Conservation (phyloP, 2,329 filamentous ascomycete genomes). For the Ascochyta viciae-villosae region DNA sequence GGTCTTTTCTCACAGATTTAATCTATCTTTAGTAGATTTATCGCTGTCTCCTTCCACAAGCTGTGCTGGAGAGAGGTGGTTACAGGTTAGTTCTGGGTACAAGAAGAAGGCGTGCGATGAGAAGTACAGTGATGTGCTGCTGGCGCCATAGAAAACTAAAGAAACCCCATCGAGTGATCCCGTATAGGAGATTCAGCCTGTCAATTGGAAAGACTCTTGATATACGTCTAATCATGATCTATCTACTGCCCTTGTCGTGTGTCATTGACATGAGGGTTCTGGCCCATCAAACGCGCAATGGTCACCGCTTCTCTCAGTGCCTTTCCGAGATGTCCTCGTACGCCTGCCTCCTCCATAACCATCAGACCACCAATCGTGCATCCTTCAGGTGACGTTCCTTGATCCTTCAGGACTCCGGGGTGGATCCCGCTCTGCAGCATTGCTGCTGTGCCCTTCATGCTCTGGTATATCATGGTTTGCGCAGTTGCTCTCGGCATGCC, state of each 20-base stretch:
- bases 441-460: constrained; percentile 39
- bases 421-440: constrained; percentile 42
- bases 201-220: too few species aligned
- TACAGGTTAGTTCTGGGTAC: too few species aligned
- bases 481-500: constrained; percentile 35
- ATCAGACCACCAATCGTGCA: constrained; percentile 46
- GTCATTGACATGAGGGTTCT: constrained; percentile 52
- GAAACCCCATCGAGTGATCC: too few species aligned
- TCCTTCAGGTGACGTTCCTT: constrained; percentile 40
- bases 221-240: too few species aligned
- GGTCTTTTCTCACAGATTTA: too few species aligned
- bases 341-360: constrained; percentile 42
- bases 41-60: too few species aligned
- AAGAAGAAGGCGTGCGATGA: too few species aligned
- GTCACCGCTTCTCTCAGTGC: constrained; percentile 59
- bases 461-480: constrained; percentile 41
- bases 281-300: constrained; percentile 54
- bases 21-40: too few species aligned
- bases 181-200: too few species aligned
- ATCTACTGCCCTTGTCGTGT: constrained; percentile 37
- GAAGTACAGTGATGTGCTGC: too few species aligned
- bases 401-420: constrained; percentile 37
- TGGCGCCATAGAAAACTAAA: too few species aligned
- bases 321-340: constrained; percentile 36
- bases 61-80: too few species aligned